phyloP scores from a whole-genome alignment of 805 yeast species.

The Saccharomyces cerevisiae region DNA sequence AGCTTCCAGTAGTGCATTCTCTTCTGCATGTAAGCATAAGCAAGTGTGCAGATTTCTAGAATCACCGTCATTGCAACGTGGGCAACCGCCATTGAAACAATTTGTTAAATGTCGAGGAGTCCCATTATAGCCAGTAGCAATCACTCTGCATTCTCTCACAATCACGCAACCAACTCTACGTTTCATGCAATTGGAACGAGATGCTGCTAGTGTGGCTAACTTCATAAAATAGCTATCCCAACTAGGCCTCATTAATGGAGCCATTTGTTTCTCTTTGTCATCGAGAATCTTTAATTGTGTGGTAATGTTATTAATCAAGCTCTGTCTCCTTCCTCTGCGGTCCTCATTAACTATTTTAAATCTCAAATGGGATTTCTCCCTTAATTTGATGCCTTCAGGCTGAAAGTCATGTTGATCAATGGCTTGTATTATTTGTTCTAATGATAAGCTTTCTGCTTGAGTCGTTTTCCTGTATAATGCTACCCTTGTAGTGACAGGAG shows the following conservation, averaged over 20 bases:
- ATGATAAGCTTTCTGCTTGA: conserved; percentile 6
- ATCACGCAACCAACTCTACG: conserved; percentile 94
- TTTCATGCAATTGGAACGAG: conserved; percentile 93
- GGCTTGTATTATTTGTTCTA: conserved; percentile 31
- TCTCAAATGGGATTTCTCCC: conserved; percentile 21
- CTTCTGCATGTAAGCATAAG: conserved; percentile 93
- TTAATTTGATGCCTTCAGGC: conserved; percentile 12
- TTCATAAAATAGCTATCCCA: conserved; percentile 98
- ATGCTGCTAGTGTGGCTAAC: conserved; percentile 85
- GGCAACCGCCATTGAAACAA: conserved; percentile 95
- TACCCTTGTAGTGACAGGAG: conserved; percentile 50
- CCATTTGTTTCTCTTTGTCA: conserved; percentile 13
- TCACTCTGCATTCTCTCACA: conserved; percentile 73
- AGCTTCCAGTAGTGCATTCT: conserved; percentile 87
- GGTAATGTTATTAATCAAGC: conserved; percentile 8
- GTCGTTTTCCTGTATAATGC: conserved; percentile 1
- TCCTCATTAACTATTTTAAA: conserved; percentile 11
- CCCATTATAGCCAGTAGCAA: conserved; percentile 97
- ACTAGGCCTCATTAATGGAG: conserved; percentile 52
- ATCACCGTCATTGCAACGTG: conserved; percentile 69
- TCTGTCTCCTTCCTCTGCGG: conserved; percentile 1
- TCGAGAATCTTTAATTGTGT: conserved; percentile 11
- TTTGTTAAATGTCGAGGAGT: conserved; percentile 83
- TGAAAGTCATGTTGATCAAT: conserved; percentile 26
- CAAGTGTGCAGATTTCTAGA: conserved; percentile 75